Evolutionary conservation across 2,329 filamentous ascomycete genomes (phyloP).

Genomic region (Blastomyces percursus): DNA sequence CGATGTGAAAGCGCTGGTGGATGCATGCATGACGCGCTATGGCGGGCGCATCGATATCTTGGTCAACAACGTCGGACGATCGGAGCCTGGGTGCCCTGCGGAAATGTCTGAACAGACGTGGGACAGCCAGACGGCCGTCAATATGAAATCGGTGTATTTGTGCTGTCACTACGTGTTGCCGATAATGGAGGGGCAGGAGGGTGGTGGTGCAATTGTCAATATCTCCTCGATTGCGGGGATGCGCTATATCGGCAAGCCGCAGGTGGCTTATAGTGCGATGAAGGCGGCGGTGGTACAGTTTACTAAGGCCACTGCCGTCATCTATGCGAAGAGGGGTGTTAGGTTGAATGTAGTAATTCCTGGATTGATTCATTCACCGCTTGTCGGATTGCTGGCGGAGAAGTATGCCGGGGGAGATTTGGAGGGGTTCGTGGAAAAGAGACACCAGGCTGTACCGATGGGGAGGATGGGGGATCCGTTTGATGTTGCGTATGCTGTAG

Average conservation of each 20-base stretch:
- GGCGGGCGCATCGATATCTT: constrained; percentile 48
- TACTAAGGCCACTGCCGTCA: constrained; percentile 40
- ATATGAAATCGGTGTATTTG: constrained; percentile 47
- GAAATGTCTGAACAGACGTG: constrained; percentile 40
- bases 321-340: constrained; percentile 30
- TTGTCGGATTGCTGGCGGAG: constrained; percentile 37
- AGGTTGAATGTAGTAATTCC: constrained; percentile 47
- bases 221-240: constrained; percentile 44
- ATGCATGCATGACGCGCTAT: constrained; percentile 42
- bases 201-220: constrained; percentile 37
- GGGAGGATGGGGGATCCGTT: constrained; percentile 49
- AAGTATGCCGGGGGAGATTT: constrained; percentile 38
- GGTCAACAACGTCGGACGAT: constrained; percentile 50
- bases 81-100: constrained; percentile 43
- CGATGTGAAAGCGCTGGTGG: constrained; percentile 44
- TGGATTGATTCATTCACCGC: constrained; percentile 47
- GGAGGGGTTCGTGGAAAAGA: constrained; percentile 41
- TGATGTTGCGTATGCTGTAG: constrained; percentile 47
- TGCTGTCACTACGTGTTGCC: constrained; percentile 44
- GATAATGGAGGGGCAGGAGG: constrained; percentile 42
- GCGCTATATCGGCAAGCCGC: constrained; percentile 42
- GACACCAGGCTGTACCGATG: constrained; percentile 44
- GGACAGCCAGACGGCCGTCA: constrained; percentile 45
- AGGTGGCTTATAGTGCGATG: constrained; percentile 44
- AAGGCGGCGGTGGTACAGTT: constrained; percentile 45